Percentiles rank a stretch among this genome's conserved stretches.
Conservation (phyloP, 2,329 filamentous ascomycete species). For the Clathrospora elynae region DNA sequence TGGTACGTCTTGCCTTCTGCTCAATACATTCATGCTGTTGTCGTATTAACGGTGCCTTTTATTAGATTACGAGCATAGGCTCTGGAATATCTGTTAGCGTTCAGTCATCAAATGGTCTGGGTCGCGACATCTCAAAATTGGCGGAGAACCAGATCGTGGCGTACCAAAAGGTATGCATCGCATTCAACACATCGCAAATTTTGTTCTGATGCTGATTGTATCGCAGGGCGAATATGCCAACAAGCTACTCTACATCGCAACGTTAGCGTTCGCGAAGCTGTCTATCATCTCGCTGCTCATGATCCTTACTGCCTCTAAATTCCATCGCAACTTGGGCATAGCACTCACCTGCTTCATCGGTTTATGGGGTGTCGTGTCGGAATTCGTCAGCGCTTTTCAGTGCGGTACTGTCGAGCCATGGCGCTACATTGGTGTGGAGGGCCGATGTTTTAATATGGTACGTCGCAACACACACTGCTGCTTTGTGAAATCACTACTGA, state of each 20-base stretch:
- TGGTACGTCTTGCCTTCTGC: conserved; percentile 29
- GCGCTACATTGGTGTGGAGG: conserved; percentile 23
- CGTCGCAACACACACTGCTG: background rate
- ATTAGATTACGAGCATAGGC: conserved; percentile 38
- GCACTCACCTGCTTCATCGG: conserved; percentile 34
- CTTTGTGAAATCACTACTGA: conserved; percentile 2
- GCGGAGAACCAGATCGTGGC: conserved; percentile 24
- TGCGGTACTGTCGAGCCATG: conserved; percentile 39
- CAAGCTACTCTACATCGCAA: conserved; percentile 43
- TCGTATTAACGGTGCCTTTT: conserved; percentile 15
- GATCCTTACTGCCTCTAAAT: conserved; percentile 39
- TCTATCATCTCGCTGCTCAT: conserved; percentile 45
- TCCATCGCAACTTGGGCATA: conserved; percentile 38
- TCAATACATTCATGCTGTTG: background rate
- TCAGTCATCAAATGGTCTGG: conserved; percentile 41
- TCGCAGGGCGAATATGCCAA: conserved; percentile 44
- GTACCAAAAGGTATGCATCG: conserved; percentile 40
- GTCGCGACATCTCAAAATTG: conserved; percentile 31
- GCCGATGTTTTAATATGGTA: conserved; percentile 35
- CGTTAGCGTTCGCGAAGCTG: conserved; percentile 42
- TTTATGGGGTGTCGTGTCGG: conserved; percentile 39
- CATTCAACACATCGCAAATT: background rate
- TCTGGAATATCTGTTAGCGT: conserved; percentile 41
- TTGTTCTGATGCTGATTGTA: background rate
- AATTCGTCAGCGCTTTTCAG: conserved; percentile 39